Evolutionary conservation across 352 stramenopile species (phyloP), one percentile per base, ranked within the genome.

Genomic region (Phytophthora aleatoria): DNA sequence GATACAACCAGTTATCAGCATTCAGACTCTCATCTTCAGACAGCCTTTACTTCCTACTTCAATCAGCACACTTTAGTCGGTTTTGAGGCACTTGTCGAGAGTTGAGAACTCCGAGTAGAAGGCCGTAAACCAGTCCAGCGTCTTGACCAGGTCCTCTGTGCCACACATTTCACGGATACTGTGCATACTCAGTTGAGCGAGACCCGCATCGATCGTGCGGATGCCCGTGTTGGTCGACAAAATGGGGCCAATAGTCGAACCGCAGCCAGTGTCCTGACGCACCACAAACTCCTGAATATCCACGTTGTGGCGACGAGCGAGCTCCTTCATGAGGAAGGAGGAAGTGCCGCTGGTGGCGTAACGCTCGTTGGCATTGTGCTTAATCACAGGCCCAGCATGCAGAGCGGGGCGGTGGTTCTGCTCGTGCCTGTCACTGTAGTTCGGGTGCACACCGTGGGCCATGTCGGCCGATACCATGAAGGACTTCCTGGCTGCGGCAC

Each of bases 181-280:
- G 83, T 99, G 97, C 97, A 99, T 99, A 50, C 89, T 97, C 24
- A 99, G 74, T 74, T 99, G 96, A 41, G 97, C 92, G 35, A 97
- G 91, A 30, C 97, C 97, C 45, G 99, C 87, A 74, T 99, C 97
- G 57, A 99, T 97, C 12, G 97, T 98, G 57, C 94, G 83, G 52
- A 99, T 99, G 36, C 97, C 97, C 27, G 96, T 98, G 53, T 85
- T 81, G 1, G 96, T 91, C 48, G 91, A 92, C n/a, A 99, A 85
- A 38, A 99, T 97, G 3, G 97, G 97, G 26, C 97, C 97, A 71
- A 99, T 99, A 4, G 97, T 99, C 47, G 83, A 98, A 41, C 97
- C 97, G 50, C 97, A 99, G 42, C 77, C 85, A 64, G 92, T 98
- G 71, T 99, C 97, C 69, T 99, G 94, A 59, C 94, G 86, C n/a